Evolutionary conservation across 2,329 filamentous ascomycete genomes (phyloP).

Genomic region (Diaporthe humulicola): DNA sequence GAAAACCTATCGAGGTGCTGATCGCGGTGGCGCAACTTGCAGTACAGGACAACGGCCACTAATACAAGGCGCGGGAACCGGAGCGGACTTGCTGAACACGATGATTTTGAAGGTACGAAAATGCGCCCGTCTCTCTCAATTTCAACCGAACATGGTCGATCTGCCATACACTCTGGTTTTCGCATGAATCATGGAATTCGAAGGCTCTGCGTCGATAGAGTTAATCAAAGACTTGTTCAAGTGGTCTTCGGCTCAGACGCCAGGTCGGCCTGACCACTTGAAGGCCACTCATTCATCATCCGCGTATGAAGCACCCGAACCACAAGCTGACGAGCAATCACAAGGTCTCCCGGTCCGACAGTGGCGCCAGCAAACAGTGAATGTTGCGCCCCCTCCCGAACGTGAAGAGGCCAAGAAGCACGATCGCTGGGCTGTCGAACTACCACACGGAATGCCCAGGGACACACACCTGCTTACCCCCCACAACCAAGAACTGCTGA

Average conservation of each 20-base stretch:
- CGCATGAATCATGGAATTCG: neutral
- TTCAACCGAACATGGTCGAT: neutral
- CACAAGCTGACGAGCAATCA: constrained; percentile 48
- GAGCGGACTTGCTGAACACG: constrained; percentile 69
- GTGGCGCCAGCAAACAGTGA: constrained; percentile 83
- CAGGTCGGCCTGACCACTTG: neutral
- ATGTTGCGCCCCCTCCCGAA: constrained; percentile 74
- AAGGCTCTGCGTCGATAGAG: neutral
- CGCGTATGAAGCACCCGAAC: neutral
- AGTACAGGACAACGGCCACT: constrained; percentile 44
- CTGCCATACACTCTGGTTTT: neutral
- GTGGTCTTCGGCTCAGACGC: no score
- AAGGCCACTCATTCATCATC: neutral
- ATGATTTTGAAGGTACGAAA: constrained; percentile 69
- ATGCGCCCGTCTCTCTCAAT: neutral
- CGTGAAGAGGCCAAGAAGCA: constrained; percentile 74
- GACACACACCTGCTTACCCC: constrained; percentile 83
- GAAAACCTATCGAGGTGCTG: neutral
- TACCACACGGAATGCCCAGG: constrained; percentile 85
- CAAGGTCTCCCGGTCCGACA: constrained; percentile 89
- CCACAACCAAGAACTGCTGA: constrained; percentile 85
- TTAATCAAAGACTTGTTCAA: neutral
- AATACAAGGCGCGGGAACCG: constrained; percentile 71
- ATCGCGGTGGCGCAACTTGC: constrained; percentile 33
- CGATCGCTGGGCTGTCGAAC: constrained; percentile 80